Evolutionary conservation across 2,329 filamentous ascomycete species (phyloP), one percentile per base, ranked within the genome.

Genomic region (Blastomyces silverae): DNA sequence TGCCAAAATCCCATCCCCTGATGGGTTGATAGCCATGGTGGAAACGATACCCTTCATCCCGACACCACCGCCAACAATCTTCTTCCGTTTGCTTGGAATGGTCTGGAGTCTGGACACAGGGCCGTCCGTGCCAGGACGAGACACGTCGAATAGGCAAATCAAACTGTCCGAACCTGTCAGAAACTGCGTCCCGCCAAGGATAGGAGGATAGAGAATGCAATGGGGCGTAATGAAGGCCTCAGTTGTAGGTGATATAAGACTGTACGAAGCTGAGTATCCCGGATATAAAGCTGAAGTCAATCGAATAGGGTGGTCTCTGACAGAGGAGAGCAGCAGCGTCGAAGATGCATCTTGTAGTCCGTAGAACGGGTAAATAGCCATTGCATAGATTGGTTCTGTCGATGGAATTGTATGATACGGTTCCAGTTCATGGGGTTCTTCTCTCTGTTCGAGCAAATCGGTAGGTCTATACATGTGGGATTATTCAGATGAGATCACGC

Each of bases 31-130:
- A 1, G 76, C 75, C 66, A 88, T 71, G 0, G 83, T 78, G 8
- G 81, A 82, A 10, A 88, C 77, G 31, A 81, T 79, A 1, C 85
- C 85, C 71, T 82, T 83, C 77, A 85, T 83, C 37, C 80, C 80
- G 28, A 80, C 71, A 2, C 79, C 79, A 10, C 79, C 79, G 31
- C 78, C 80, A 22, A 80, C 76, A 20, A 76, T 74, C 66, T 78
- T 79, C 69, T 77, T 80, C 55, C 79, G 77, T 66, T 78, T 79
- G 65, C 77, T 80, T 10, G 82, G 81, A 31, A 82, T 81, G 22
- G 83, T 83, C 2, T 75, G 75, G 68, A 79, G 73, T 60, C 74
- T 75, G 1, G 74, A 70, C 1, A 81, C 65, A 0, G 85, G 85
- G 0, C 78, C 80, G 34, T 79, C 74, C 34, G 67, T 74, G 2